These are phyloP conservation scores for Aureoboletus auriporus DNA, from an alignment of 768 basidiomycete genomes.

Conservation along the genomic window DNA sequence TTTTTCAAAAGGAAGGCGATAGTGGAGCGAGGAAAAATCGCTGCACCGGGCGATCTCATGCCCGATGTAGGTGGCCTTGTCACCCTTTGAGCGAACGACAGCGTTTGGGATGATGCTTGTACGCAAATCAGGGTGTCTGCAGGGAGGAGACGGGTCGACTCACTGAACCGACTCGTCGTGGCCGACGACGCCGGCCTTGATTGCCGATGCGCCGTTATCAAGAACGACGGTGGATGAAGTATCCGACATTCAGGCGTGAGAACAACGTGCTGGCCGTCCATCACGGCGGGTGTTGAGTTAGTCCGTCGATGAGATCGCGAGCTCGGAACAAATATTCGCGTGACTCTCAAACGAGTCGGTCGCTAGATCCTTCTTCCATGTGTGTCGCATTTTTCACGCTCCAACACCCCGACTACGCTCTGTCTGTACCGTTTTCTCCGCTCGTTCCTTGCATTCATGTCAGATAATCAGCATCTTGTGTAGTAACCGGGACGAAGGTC, in stretches of 20 bases:
- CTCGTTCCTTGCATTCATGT: too few species aligned
- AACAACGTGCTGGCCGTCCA: background rate
- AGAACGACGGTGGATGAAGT: conserved; percentile 52
- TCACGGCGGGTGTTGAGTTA: background rate
- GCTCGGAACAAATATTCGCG: too few species aligned
- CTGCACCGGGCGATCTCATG: conserved; percentile 76
- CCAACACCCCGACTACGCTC: conserved; percentile 70
- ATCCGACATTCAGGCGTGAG: conserved; percentile 8
- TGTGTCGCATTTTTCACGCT: conserved; percentile 79
- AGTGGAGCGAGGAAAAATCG: conserved; percentile 79
- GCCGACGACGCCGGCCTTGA: conserved; percentile 66
- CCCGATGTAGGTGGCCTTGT: conserved; percentile 78
- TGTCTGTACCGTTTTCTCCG: conserved; percentile 42
- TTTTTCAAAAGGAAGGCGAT: conserved; percentile 85
- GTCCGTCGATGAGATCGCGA: conserved; percentile 2
- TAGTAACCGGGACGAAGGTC: conserved; percentile 74
- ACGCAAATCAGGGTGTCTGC: background rate
- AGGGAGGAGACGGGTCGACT: conserved; percentile 5
- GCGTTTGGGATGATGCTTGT: conserved; percentile 74
- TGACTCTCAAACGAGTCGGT: conserved; percentile 2
- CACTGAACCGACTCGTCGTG: conserved; percentile 27
- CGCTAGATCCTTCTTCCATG: conserved; percentile 21
- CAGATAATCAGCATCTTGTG: conserved; percentile 59
- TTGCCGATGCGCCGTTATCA: conserved; percentile 83
- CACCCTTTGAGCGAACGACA: conserved; percentile 79